Evolutionary conservation across 257 asterid genomes (phyloP), one percentile per base, ranked within the genome.

Genomic region (Dorcoceras hygrometricum): DNA sequence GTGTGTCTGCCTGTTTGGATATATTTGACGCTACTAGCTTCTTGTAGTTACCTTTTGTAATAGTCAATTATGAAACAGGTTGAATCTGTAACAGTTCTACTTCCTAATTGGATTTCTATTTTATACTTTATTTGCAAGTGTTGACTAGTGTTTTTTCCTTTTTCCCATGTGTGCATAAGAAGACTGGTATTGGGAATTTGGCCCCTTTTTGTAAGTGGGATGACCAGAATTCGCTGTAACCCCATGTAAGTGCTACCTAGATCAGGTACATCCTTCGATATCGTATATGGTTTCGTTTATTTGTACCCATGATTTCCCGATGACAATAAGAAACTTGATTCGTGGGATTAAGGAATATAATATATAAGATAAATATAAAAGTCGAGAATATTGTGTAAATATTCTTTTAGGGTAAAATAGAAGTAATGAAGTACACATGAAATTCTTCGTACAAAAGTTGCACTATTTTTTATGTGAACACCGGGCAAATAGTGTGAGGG

Each of bases 1-100:
- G 62, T 36, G 75, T 28, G 72, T 24, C 4, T 75, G 77, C 66
- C 62, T 66, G 20, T 43, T 81, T 68, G 67, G 75, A 54, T 68
- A 69, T 31, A 36, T 73, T 57, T 16, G 53, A 12, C n/a, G 46
- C 53, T 63, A 67, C 62, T 71, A 73, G 28, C 70, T 73, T 66
- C 70, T 77, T 39, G 67, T 69, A 69, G 71, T 72, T 61, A 67
- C 62, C 70, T 70, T n/a, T 46, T 56, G 67, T 26, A 60, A 26
- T 11, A 46, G 53, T 16, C 20, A 14, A 46, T 8, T 46, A 46
- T 16, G 20, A 46, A 39, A 39, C 14, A 46, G 14, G 20, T 14
- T 46, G 53, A 14, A 16, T 46, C 53, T 46, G 22, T 16, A 16
- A 46, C 53, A 46, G 16, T 16, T 7, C 53, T 4, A 43, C 53